Evolutionary conservation across 352 stramenopile genomes (phyloP), one percentile per base, ranked within the genome.

Genomic region (Pythium aristosporum): DNA sequence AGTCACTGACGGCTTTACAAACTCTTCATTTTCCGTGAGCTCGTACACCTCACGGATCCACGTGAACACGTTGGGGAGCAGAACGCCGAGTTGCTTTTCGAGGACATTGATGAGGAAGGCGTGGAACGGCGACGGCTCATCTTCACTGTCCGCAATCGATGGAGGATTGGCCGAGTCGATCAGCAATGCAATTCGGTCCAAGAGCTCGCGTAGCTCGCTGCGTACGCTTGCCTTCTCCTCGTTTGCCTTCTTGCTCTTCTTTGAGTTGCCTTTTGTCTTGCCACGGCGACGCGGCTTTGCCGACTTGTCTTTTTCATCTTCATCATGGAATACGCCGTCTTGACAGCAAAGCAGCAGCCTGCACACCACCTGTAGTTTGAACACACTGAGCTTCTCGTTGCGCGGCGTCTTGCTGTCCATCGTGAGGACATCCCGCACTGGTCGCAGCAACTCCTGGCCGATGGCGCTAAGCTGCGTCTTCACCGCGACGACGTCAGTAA

Each of bases 121-220:
- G 37, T 90, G 80, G 62, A 95, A 95, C 12, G 82, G 82, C 25
- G 87, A 89, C 13, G 71, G 78, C 18, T 70, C 68, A 36, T 89
- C 81, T 32, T 89, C 80, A 20, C 80, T 80, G 21, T 87, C 85
- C 16, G 65, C 77, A 52, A 91, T 75, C 18, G 78, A 88, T 28
- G 77, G 69, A 21, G 81, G 81, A 30, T 86, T 92, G 0, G 78
- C 80, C 11, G 84, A 83, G 36, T 93, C 86, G 48, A 93, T 64
- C 18, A 91, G 67, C 63, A 95, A 65, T 16, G 86, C 86, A 18
- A 93, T 74, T 12, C 82, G 77, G n/a, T 92, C 85, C 63, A 93
- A 52, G 6, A 95, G 68, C 11, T 73, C 69, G 18, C 78, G 71
- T 25, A 92, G 76, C 68, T 95, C 84, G n/a, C n/a, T 47, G 9